A percentile compares a stretch with the other conserved stretches of the same genome.
Evolutionary conservation across 331 rosid species (phyloP).

Genomic region (Rosa hybrid): DNA sequence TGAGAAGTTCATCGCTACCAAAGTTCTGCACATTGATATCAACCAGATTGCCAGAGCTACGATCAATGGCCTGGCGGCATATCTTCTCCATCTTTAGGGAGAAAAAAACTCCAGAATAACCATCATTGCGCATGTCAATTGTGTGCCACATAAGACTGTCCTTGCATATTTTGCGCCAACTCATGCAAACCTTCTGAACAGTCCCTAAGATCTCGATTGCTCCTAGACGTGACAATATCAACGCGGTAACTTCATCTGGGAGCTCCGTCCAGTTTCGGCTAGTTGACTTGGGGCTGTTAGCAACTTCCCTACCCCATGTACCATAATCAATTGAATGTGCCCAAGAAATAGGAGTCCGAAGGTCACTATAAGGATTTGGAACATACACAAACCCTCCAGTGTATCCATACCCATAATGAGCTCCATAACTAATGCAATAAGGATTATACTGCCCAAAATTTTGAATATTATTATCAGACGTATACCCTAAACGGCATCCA

Average conservation of each 20-base stretch:
- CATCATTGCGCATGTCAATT: background rate
- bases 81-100: conserved; percentile 9
- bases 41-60: conserved; percentile 6
- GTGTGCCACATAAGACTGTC: conserved; percentile 16
- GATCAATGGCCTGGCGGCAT: conserved; percentile 25
- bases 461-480: too few relatives aligned
- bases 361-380: too few relatives aligned
- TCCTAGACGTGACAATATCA: background rate
- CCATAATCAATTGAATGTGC: too few relatives aligned
- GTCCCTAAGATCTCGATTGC: background rate
- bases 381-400: too few relatives aligned
- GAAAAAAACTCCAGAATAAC: too few relatives aligned
- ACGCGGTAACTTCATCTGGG: background rate
- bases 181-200: background rate
- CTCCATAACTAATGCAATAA: too few relatives aligned
- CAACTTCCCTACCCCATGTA: too few relatives aligned
- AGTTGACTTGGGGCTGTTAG: too few relatives aligned
- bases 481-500: too few relatives aligned
- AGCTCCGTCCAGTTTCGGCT: background rate
- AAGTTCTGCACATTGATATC: background rate
- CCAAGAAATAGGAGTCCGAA: too few relatives aligned
- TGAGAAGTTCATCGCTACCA: background rate
- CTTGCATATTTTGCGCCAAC: conserved; percentile 32
- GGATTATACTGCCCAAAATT: too few relatives aligned
- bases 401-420: too few relatives aligned